Evolutionary conservation across 225 moss, liverwort and hornwort species (phyloP).

Genomic region (Bryum argenteum): DNA sequence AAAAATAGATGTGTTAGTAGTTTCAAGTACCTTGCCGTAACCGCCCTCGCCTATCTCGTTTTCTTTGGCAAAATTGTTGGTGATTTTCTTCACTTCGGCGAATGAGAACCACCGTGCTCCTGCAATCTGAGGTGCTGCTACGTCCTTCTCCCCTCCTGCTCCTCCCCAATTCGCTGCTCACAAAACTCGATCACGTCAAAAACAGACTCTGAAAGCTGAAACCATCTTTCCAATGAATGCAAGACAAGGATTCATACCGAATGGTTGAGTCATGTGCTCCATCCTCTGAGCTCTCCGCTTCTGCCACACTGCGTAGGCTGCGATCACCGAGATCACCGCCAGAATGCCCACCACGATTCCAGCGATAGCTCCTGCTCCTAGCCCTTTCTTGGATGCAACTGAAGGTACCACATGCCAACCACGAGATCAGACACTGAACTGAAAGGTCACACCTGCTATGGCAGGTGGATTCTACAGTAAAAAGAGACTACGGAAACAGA

Average conservation of each 20-base stretch:
- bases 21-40: slow-evolving; percentile 68
- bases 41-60: slow-evolving; percentile 84
- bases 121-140: slow-evolving; percentile 76
- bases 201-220: too few relatives aligned
- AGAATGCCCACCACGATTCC: slow-evolving; percentile 53
- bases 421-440: slow-evolving; percentile 19
- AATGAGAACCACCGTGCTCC: slow-evolving; percentile 73
- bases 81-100: slow-evolving; percentile 67
- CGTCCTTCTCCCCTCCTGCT: slow-evolving; percentile 56
- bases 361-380: slow-evolving; percentile 39
- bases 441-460: too few relatives aligned
- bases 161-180: slow-evolving; percentile 63
- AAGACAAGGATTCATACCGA: slow-evolving; percentile 21
- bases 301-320: slow-evolving; percentile 42
- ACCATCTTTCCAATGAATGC: too few relatives aligned
- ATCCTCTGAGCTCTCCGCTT: slow-evolving; percentile 56
- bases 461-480: too few relatives aligned
- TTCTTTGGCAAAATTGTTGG: slow-evolving; percentile 59
- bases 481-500: too few relatives aligned
- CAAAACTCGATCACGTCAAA: not conserved
- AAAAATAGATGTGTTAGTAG: too few relatives aligned
- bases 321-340: slow-evolving; percentile 25
- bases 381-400: not conserved
- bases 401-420: slow-evolving; percentile 14
- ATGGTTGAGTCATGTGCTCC: slow-evolving; percentile 50